These are phyloP conservation scores for Colletotrichum navitas DNA, from an alignment of 2,329 filamentous ascomycete genomes.

Conservation along the genomic window DNA sequence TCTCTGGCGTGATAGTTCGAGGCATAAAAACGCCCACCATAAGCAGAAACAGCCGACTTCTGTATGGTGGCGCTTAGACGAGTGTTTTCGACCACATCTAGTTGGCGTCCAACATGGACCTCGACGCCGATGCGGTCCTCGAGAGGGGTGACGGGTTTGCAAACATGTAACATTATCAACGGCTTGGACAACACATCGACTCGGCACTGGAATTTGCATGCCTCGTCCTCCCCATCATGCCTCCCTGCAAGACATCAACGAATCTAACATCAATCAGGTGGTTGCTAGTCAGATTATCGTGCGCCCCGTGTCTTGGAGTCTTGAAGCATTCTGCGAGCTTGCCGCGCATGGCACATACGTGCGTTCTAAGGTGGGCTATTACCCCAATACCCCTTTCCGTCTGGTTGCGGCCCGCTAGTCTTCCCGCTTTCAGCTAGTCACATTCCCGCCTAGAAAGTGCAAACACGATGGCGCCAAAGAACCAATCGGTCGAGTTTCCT, in stretches of 20 bases:
- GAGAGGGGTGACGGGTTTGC: neutral
- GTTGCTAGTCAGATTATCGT: neutral
- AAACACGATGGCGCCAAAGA: neutral
- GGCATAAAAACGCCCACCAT: neutral
- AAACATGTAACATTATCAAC: too few relatives aligned
- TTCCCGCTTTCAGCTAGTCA: constrained; percentile 2
- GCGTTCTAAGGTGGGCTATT: neutral
- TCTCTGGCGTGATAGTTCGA: neutral
- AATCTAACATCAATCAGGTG: neutral
- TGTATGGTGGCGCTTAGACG: neutral
- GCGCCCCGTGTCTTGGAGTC: neutral
- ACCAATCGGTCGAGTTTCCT: constrained; percentile 7
- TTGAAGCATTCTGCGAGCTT: neutral
- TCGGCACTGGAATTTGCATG: constrained; percentile 7
- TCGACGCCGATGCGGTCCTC: too few relatives aligned
- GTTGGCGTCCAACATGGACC: neutral
- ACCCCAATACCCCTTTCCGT: neutral
- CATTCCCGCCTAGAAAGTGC: too few relatives aligned
- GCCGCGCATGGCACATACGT: neutral
- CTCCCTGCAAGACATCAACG: neutral
- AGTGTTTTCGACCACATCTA: neutral
- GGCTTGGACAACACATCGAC: neutral
- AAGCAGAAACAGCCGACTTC: neutral
- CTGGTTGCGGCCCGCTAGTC: constrained; percentile 32
- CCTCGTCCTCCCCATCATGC: neutral